phyloP scores from a whole-genome alignment of 306 rosid species.

The Dryas drummondii region DNA sequence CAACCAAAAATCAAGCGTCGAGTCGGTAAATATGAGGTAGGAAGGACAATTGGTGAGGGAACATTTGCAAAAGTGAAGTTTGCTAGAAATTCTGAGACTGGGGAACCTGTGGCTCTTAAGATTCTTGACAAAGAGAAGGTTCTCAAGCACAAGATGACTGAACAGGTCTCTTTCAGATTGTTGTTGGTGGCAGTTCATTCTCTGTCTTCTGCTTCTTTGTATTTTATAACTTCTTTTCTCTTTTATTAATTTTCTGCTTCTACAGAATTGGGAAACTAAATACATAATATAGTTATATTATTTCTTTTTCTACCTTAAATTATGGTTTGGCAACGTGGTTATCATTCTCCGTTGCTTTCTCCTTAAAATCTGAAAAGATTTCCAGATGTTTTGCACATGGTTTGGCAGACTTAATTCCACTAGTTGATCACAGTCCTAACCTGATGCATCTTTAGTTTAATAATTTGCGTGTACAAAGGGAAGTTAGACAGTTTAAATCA shows the following conservation, averaged over 20 bases:
- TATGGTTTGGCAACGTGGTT: background rate
- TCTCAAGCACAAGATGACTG: slow-evolving; percentile 98
- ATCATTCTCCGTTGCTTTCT: slow-evolving; percentile 1
- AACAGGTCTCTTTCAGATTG: slow-evolving; percentile 55
- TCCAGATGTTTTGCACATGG: background rate
- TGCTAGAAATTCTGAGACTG: slow-evolving; percentile 78
- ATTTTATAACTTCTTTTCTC: background rate
- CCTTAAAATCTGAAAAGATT: background rate
- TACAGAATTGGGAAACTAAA: too few relatives aligned
- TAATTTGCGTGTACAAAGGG: background rate
- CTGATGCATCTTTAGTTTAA: background rate
- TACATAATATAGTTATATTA: too few relatives aligned
- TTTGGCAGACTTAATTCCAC: background rate
- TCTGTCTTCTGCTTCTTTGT: background rate
- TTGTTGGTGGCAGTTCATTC: slow-evolving; percentile 5
- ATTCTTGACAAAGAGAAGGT: slow-evolving; percentile 96
- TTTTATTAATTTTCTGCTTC: too few relatives aligned
- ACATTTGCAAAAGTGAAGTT: slow-evolving; percentile 95
- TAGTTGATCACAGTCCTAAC: background rate
- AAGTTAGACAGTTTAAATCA: background rate
- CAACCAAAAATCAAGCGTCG: slow-evolving; percentile 83
- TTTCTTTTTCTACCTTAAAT: background rate
- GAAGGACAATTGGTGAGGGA: slow-evolving; percentile 98
- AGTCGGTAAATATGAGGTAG: slow-evolving; percentile 90
- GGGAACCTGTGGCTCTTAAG: slow-evolving; percentile 79